Conservation (phyloP, 1,284 basidiomycete species). For the Macrocystidia cucumis region DNA sequence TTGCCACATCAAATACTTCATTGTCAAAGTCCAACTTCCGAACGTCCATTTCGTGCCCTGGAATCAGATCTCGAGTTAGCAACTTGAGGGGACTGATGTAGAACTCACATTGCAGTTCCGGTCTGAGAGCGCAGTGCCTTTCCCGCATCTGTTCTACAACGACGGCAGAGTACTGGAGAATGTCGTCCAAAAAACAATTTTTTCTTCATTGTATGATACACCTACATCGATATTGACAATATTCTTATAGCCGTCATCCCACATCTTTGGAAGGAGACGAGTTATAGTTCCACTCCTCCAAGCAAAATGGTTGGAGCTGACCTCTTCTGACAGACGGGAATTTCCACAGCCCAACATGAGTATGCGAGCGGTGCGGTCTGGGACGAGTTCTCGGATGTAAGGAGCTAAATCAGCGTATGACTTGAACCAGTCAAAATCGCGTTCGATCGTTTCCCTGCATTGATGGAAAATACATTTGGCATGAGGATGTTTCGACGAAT, state of each 20-base stretch:
- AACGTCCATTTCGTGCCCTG: constrained; percentile 88
- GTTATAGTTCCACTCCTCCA: too few species aligned
- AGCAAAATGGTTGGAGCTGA: constrained; percentile 19
- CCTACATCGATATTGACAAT: constrained; percentile 83
- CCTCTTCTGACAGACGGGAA: constrained; percentile 72
- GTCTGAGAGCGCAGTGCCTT: constrained; percentile 44
- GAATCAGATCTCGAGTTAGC: not conserved
- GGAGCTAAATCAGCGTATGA: constrained; percentile 60
- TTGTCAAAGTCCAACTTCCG: constrained; percentile 64
- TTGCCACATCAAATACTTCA: constrained; percentile 73
- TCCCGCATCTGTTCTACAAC: constrained; percentile 78
- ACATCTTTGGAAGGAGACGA: constrained; percentile 68
- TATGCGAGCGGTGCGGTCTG: constrained; percentile 58
- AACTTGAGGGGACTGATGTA: too few species aligned
- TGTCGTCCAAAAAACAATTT: not conserved
- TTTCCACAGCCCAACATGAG: constrained; percentile 92
- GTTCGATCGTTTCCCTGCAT: constrained; percentile 53
- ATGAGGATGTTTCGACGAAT: not conserved
- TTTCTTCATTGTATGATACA: constrained; percentile 7
- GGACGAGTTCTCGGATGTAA: constrained; percentile 54
- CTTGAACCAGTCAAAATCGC: constrained; percentile 85
- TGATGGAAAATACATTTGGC: constrained; percentile 3
- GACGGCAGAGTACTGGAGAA: constrained; percentile 67
- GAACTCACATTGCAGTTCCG: constrained; percentile 74
- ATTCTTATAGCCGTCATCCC: constrained; percentile 81